Evolutionary conservation across 768 basidiomycete species (phyloP).

Genomic region (Amanita fuliginea): DNA sequence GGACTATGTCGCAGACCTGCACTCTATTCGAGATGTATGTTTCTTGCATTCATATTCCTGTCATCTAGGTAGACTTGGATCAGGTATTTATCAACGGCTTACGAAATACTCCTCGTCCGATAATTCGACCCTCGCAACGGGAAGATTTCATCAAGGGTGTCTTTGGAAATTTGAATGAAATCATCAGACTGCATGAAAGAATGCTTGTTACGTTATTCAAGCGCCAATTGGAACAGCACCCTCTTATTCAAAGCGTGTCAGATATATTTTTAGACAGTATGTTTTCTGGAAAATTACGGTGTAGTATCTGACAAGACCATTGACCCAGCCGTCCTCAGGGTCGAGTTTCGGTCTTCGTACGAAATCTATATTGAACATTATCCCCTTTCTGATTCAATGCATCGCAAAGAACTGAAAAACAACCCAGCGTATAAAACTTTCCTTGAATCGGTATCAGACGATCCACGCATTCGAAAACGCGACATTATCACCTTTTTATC

Average conservation of each 20-base stretch:
- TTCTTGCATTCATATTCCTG: background rate
- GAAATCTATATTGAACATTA: constrained; percentile 84
- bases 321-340: constrained; percentile 27
- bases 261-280: constrained; percentile 78
- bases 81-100: constrained; percentile 72
- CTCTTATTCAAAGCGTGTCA: constrained; percentile 70
- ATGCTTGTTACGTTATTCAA: constrained; percentile 67
- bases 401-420: constrained; percentile 62
- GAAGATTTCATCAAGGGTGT: constrained; percentile 67
- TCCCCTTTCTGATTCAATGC: constrained; percentile 73
- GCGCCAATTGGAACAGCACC: constrained; percentile 78
- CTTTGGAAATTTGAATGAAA: constrained; percentile 71
- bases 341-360: constrained; percentile 53
- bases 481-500: constrained; percentile 78
- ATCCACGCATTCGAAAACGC: constrained; percentile 61
- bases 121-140: constrained; percentile 45
- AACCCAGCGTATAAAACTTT: constrained; percentile 63
- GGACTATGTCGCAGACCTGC: constrained; percentile 78
- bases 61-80: constrained; percentile 1
- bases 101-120: constrained; percentile 45
- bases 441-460: constrained; percentile 46
- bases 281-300: constrained; percentile 12
- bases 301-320: constrained; percentile 16
- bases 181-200: constrained; percentile 54
- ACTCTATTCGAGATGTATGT: constrained; percentile 52